Evolutionary conservation across 306 rosid genomes (phyloP).

Genomic region (Prinsepia uniflora): DNA sequence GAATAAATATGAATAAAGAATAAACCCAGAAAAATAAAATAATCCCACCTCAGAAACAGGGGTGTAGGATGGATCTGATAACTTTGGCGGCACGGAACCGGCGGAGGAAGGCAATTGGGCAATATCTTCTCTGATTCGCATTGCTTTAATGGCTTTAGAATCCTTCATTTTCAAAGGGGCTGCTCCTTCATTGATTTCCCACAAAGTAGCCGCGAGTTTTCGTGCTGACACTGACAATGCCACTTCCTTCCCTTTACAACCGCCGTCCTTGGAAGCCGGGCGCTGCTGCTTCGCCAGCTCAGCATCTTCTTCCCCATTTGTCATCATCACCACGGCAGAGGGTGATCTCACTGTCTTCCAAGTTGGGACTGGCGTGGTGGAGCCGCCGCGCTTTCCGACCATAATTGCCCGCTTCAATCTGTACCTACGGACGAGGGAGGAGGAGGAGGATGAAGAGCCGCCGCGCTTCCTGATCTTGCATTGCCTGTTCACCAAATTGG

Average conservation of each 20-base stretch:
- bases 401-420: constrained; percentile 54
- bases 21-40: neutral
- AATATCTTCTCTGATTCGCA: constrained; percentile 26
- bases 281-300: neutral
- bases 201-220: constrained; percentile 72
- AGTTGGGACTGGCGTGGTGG: constrained; percentile 61
- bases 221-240: constrained; percentile 46
- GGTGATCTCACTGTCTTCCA: constrained; percentile 49
- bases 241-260: constrained; percentile 40
- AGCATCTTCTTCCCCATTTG: neutral
- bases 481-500: constrained; percentile 19
- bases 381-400: constrained; percentile 54
- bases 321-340: neutral
- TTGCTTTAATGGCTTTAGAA: constrained; percentile 23
- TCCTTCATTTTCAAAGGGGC: constrained; percentile 40
- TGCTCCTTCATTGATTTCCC: constrained; percentile 60
- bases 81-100: constrained; percentile 32
- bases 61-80: constrained; percentile 64
- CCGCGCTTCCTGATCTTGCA: constrained; percentile 63
- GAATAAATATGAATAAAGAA: neutral
- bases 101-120: constrained; percentile 22
- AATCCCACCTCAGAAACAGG: constrained; percentile 58
- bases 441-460: constrained; percentile 58
- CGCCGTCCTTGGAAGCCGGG: neutral
- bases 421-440: constrained; percentile 44